phyloP scores from a whole-genome alignment of 257 asterid species.

The Oldenlandia corymbosa region DNA sequence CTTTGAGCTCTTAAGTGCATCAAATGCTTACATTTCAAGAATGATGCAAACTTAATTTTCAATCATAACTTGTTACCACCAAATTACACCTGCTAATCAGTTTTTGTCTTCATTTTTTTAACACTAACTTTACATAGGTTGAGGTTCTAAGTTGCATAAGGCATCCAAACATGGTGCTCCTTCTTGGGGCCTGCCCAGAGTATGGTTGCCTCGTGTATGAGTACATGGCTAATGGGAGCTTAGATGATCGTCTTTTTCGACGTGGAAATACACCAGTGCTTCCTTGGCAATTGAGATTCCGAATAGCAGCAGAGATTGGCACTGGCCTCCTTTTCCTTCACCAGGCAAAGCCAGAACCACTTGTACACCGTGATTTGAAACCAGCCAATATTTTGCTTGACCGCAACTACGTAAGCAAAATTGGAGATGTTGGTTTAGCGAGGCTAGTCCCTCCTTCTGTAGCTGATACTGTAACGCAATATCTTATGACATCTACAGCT shows the following conservation, averaged over 20 bases:
- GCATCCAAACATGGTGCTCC: slow-evolving; percentile 98
- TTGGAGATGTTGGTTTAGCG: slow-evolving; percentile 87
- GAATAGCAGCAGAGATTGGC: slow-evolving; percentile 85
- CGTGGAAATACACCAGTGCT: slow-evolving; percentile 62
- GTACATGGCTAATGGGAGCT: slow-evolving; percentile 87
- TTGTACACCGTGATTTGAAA: slow-evolving; percentile 86
- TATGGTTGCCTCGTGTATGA: slow-evolving; percentile 93
- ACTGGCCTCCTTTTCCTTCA: slow-evolving; percentile 86
- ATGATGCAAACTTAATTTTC: neutral
- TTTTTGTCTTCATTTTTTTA: no score
- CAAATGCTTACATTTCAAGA: neutral
- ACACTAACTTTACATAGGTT: slow-evolving; percentile 41
- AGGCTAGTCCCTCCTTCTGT: slow-evolving; percentile 91
- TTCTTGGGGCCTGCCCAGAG: slow-evolving; percentile 95
- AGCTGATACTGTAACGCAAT: slow-evolving; percentile 84
- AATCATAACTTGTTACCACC: neutral
- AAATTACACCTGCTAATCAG: neutral
- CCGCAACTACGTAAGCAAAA: slow-evolving; percentile 83
- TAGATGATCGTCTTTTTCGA: slow-evolving; percentile 70
- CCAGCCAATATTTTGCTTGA: slow-evolving; percentile 85
- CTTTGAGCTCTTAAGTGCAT: neutral
- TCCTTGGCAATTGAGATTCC: slow-evolving; percentile 81
- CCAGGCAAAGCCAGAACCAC: slow-evolving; percentile 91
- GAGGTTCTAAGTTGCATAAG: slow-evolving; percentile 88
- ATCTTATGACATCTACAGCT: slow-evolving; percentile 88